Percentiles rank a stretch among this genome's conserved stretches.
Evolutionary conservation across 371 early-diverging fungal species (phyloP).

Genomic region (Sporodiniella umbellata): DNA sequence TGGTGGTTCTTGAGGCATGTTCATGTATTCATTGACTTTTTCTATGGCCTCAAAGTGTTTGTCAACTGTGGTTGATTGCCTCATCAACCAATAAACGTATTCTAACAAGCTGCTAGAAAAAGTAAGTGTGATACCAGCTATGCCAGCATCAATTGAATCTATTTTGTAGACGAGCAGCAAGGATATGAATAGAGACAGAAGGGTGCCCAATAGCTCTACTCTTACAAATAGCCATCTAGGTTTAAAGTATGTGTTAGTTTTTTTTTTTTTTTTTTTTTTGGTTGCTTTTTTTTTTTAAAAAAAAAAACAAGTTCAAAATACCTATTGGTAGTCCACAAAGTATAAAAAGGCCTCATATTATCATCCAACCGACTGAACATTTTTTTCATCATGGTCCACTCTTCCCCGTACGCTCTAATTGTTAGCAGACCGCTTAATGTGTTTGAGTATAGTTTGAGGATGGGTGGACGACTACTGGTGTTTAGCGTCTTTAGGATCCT

Average conservation of each 20-base stretch:
- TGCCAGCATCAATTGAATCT: constrained; percentile 61
- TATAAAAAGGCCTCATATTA: constrained; percentile 77
- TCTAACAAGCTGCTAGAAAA: constrained; percentile 62
- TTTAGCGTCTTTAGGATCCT: constrained; percentile 55
- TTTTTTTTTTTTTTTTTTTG: constrained; percentile 21
- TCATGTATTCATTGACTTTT: constrained; percentile 72
- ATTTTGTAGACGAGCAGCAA: constrained; percentile 48
- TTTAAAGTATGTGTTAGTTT: not conserved
- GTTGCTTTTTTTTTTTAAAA: too few species aligned
- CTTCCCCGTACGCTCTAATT: constrained; percentile 53
- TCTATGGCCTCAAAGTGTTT: constrained; percentile 86
- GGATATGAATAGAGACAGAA: constrained; percentile 68
- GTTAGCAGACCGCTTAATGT: constrained; percentile 50
- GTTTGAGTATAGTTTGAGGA: constrained; percentile 54
- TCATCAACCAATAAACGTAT: constrained; percentile 74
- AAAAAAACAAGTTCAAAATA: constrained; percentile 24
- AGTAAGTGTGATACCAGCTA: constrained; percentile 79
- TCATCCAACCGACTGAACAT: constrained; percentile 53
- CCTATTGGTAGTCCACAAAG: constrained; percentile 79
- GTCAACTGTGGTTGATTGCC: constrained; percentile 77
- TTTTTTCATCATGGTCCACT: constrained; percentile 39
- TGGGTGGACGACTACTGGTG: constrained; percentile 44
- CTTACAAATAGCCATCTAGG: constrained; percentile 57
- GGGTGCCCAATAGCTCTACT: constrained; percentile 68
- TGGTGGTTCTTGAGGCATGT: constrained; percentile 71